Evolutionary conservation across 257 asterid species (phyloP), one percentile per base, ranked within the genome.

Genomic region (Ilex aquifolium): DNA sequence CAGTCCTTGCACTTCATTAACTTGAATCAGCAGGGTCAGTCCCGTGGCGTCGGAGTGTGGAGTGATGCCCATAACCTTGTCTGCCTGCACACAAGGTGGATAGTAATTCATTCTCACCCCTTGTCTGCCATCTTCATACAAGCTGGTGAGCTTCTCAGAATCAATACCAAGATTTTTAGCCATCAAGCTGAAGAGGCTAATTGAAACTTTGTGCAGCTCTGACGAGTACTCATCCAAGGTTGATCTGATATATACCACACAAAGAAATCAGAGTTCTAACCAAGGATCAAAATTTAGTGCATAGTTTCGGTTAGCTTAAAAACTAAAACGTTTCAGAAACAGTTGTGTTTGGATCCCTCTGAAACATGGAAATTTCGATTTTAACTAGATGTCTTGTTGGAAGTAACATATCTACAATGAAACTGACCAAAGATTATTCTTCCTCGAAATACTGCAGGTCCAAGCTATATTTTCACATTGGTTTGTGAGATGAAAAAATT

Each of bases 101-200:
- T 75, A 72, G 44, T 69, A 78, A 60, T 78, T 74, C 80, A 78
- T 74, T 65, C 80, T 74, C 31, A 78, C 68, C 36, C 76, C 80
- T 51, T 75, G 84, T 17, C 59, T 65, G 40, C 80, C 69, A 56
- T 79, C 76, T 59, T 65, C 60, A 44, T n/a, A 75, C 32, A 65
- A 44, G 56, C 51, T 48, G 10, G 53, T 59, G 36, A 75, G 70
- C 42, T 56, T n/a, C 16, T 63, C 66, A 10, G 74, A 12, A 5
- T 78, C 69, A 29, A 74, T 62, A 10, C 72, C 76, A 13, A 79
- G 83, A 61, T 74, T 79, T 56, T 6, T 57, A 0, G 73, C 78
- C 74, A 75, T 68, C 32, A 50, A 54, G 17, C 31, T 63, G 3
- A 68, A 16, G 3, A 79, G 74, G 31, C 57, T 65, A 10, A 75